phyloP scores from a whole-genome alignment of 179 eudicot genomes.

The Heliamphora pulchella region DNA sequence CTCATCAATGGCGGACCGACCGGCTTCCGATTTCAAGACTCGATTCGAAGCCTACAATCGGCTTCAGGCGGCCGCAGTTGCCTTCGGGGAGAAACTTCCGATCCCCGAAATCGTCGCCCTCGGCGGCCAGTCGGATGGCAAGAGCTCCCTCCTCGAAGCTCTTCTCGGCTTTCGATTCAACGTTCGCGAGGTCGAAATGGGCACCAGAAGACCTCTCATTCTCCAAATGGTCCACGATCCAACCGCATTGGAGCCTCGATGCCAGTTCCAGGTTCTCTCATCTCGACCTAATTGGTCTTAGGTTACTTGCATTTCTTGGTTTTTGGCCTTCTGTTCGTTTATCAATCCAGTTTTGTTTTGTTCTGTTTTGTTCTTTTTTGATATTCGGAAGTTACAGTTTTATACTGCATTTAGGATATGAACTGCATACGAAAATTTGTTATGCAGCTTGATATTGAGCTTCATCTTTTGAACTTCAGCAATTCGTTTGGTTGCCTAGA shows the following conservation, averaged over 20 bases:
- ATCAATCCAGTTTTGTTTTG: neutral
- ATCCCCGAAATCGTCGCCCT: slow-evolving; percentile 94
- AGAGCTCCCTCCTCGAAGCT: slow-evolving; percentile 96
- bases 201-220: slow-evolving; percentile 84
- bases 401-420: neutral
- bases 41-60: slow-evolving; percentile 92
- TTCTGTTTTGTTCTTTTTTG: no score
- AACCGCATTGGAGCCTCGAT: slow-evolving; percentile 69
- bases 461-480: neutral
- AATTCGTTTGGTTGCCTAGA: neutral
- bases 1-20: slow-evolving; percentile 6
- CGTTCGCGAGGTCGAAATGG: slow-evolving; percentile 95
- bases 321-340: neutral
- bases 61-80: slow-evolving; percentile 91
- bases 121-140: slow-evolving; percentile 98
- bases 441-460: neutral
- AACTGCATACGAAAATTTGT: neutral
- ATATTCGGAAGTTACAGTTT: neutral
- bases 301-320: neutral
- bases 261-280: slow-evolving; percentile 72
- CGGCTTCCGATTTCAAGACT: slow-evolving; percentile 40
- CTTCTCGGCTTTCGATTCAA: slow-evolving; percentile 91
- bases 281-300: neutral
- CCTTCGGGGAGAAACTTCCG: slow-evolving; percentile 92
- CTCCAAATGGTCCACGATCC: slow-evolving; percentile 94